Conservation (phyloP, 1,284 basidiomycete species). For the Leccinum insolens region DNA sequence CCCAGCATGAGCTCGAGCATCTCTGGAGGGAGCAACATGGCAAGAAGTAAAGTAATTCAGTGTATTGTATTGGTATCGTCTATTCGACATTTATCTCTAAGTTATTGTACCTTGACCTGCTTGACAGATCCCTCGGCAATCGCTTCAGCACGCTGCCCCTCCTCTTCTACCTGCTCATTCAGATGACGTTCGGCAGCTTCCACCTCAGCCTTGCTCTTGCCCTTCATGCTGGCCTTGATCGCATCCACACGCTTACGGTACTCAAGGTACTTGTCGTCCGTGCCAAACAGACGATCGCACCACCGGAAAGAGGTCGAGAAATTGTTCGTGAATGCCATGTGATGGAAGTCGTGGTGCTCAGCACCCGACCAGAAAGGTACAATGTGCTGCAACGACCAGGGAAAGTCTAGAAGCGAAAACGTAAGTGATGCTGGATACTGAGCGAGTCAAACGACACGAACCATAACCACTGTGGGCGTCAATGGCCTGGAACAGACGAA, state of each 20-base stretch:
- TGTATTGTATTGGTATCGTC: neutral
- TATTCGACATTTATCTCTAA: neutral
- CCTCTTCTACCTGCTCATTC: slow-evolving; percentile 65
- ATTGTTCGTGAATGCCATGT: slow-evolving; percentile 91
- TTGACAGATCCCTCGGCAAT: slow-evolving; percentile 38
- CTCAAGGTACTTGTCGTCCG: slow-evolving; percentile 82
- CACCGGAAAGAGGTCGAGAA: slow-evolving; percentile 92
- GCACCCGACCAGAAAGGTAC: slow-evolving; percentile 98
- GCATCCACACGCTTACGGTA: slow-evolving; percentile 66
- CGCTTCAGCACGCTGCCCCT: slow-evolving; percentile 74
- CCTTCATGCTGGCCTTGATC: slow-evolving; percentile 57
- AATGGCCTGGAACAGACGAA: slow-evolving; percentile 96
- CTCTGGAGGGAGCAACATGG: neutral
- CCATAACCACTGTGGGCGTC: slow-evolving; percentile 97
- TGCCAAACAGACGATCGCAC: slow-evolving; percentile 88
- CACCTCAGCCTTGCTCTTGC: slow-evolving; percentile 54
- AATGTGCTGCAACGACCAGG: slow-evolving; percentile 95
- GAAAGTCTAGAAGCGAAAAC: slow-evolving; percentile 68
- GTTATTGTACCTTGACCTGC: slow-evolving; percentile 28
- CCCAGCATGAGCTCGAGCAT: neutral
- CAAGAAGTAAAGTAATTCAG: neutral
- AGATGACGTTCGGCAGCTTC: slow-evolving; percentile 59
- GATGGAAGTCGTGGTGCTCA: slow-evolving; percentile 97
- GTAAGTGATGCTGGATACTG: neutral
- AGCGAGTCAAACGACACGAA: slow-evolving; percentile 31